Evolutionary conservation across 139 green algal species (phyloP), one percentile per base, ranked within the genome.

Genomic region (Mychonastes homosphaera): DNA sequence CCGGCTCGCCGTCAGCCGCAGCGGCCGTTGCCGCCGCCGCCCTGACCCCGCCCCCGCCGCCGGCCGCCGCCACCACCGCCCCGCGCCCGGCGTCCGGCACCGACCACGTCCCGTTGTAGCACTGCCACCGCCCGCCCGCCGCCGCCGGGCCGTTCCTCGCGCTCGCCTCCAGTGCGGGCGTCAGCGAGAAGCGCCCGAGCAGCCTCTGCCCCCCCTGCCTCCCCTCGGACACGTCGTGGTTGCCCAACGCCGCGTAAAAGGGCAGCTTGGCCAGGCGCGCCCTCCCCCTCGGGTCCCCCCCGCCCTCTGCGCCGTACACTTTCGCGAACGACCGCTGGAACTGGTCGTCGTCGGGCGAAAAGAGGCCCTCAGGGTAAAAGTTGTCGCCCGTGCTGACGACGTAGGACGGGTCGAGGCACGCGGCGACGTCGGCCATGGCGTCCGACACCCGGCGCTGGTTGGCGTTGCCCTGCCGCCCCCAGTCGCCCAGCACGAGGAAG

Each of bases 161-260:
- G 16, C 15, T 16, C 15, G 39, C 15, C 15, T 46, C 15, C 39
- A 46, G 39, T 3, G 6, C 7, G 6, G 16, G 23, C 13, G n/a
- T 32, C 18, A 6, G 4, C 16, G 6, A 32, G 28, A 27, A 61
- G 35, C 36, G 24, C 3, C 6, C 10, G 13, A 53, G 46, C 21
- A 33, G 5, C 21, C 8, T 15, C 55, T 53, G 23, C 13, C 18
- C 28, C 18, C 8, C 21, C 2, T 2, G 18, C 32, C 63, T 8
- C 27, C 78, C 67, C 63, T 80, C 51, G 58, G 72, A 74, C 6
- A 61, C 41, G 36, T 80, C 76, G 45, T 86, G 75, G 49, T 88
- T 88, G 29, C 82, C 82, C 30, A 88, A 53, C 18, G 85, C 74
- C 1, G 70, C 70, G 57, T 84, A 75, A 76, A 78, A 88, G n/a